A percentile compares a stretch with the other conserved stretches of the same genome.
Conservation (phyloP, 805 yeast species). For the Spathaspora hagerdaliae region DNA sequence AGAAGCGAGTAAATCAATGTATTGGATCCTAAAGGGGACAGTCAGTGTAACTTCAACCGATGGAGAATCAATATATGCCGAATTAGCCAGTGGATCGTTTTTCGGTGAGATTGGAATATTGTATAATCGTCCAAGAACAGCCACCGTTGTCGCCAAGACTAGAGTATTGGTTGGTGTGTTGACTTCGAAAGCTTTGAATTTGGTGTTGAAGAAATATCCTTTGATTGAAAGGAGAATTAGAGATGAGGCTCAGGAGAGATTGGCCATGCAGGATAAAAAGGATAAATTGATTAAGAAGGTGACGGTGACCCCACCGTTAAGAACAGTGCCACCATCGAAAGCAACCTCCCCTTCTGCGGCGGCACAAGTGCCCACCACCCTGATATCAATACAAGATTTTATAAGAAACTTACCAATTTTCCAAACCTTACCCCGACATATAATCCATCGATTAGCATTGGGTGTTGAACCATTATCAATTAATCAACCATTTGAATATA, state of each 20-base stretch:
- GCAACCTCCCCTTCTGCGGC: no score
- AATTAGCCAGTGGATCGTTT: constrained; percentile 61
- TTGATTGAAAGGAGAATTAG: constrained; percentile 62
- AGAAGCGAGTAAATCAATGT: constrained; percentile 72
- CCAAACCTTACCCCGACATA: constrained; percentile 50
- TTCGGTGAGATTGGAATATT: constrained; percentile 80
- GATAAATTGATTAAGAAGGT: constrained; percentile 22
- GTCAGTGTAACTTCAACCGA: constrained; percentile 76
- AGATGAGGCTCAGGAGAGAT: constrained; percentile 75
- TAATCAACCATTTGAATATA: constrained; percentile 51
- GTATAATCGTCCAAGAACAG: constrained; percentile 73
- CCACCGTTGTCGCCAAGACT: constrained; percentile 69
- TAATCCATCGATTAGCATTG: constrained; percentile 61
- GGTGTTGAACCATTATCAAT: constrained; percentile 54
- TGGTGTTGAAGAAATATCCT: constrained; percentile 61
- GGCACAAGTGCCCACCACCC: constrained; percentile 8
- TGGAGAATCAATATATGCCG: constrained; percentile 73
- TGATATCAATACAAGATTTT: constrained; percentile 55
- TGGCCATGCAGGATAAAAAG: constrained; percentile 66
- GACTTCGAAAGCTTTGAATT: constrained; percentile 57
- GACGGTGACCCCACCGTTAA: no score
- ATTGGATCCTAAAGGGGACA: constrained; percentile 73
- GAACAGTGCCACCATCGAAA: no score
- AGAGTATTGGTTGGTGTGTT: constrained; percentile 65
- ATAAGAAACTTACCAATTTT: constrained; percentile 58